These are phyloP conservation scores for Exophiala xenobiotica DNA, from an alignment of 2,329 filamentous ascomycete species.

Conservation along the genomic window DNA sequence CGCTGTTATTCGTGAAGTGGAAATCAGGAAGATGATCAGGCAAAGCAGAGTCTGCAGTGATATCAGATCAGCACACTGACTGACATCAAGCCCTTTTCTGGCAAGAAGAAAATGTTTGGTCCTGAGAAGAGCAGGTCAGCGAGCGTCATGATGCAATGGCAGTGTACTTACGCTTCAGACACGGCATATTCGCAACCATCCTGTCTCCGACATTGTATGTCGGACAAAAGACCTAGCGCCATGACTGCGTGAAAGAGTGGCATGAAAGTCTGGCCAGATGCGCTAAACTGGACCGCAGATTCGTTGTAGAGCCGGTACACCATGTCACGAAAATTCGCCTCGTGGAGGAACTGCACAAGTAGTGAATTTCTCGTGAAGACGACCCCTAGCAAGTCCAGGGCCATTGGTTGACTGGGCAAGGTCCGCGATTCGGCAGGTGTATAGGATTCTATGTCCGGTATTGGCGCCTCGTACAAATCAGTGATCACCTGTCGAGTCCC, in stretches of 20 bases:
- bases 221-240: constrained; percentile 20
- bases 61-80: constrained; percentile 19
- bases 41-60: constrained; percentile 22
- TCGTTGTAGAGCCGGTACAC: constrained; percentile 20
- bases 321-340: constrained; percentile 20
- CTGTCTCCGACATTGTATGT: constrained; percentile 13
- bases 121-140: constrained; percentile 8
- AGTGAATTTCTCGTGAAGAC: constrained; percentile 22
- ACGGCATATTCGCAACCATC: constrained; percentile 21
- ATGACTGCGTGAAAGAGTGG: constrained; percentile 23
- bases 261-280: constrained; percentile 13
- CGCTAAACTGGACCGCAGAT: constrained; percentile 2
- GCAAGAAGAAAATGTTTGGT: constrained; percentile 19
- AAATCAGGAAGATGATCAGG: constrained; percentile 22
- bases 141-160: not conserved
- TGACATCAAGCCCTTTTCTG: constrained; percentile 17
- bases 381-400: constrained; percentile 16
- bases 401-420: constrained; percentile 12
- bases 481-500: constrained; percentile 10
- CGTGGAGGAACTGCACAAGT: constrained; percentile 24
- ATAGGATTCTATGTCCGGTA: constrained; percentile 7
- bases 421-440: constrained; percentile 2
- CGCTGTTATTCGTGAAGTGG: constrained; percentile 22
- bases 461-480: constrained; percentile 18
- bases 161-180: constrained; percentile 19